Percentiles rank a stretch among this genome's conserved stretches.
Conservation (phyloP, 352 stramenopile species). For the Phytophthora idaei region DNA sequence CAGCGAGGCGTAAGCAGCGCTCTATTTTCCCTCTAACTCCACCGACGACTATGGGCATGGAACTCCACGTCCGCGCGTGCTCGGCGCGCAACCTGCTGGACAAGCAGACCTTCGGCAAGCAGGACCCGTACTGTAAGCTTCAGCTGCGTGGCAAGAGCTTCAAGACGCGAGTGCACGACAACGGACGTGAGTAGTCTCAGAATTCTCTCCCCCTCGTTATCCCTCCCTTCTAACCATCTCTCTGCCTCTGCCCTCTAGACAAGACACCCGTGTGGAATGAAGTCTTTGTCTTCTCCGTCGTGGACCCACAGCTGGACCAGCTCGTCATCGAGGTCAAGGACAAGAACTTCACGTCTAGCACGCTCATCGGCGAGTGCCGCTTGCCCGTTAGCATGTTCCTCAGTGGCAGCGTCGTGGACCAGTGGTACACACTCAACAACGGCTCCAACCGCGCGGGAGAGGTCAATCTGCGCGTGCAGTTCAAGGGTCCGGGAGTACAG, state of each 20-base stretch:
- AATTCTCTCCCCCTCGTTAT: background rate
- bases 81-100: slow-evolving; percentile 81
- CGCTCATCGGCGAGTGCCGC: slow-evolving; percentile 73
- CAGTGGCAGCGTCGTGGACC: slow-evolving; percentile 64
- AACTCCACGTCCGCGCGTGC: slow-evolving; percentile 81
- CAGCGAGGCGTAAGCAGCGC: background rate
- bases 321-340: slow-evolving; percentile 82
- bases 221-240: background rate
- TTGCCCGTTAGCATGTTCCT: slow-evolving; percentile 82
- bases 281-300: slow-evolving; percentile 79
- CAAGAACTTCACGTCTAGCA: slow-evolving; percentile 84
- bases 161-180: slow-evolving; percentile 85
- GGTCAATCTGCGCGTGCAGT: slow-evolving; percentile 85
- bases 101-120: slow-evolving; percentile 87
- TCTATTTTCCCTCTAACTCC: slow-evolving; percentile 1
- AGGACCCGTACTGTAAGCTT: slow-evolving; percentile 86
- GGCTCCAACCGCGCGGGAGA: slow-evolving; percentile 61
- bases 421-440: slow-evolving; percentile 86
- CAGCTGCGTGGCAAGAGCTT: slow-evolving; percentile 61
- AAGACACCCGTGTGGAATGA: slow-evolving; percentile 83
- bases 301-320: slow-evolving; percentile 76
- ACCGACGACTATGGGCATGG: slow-evolving; percentile 39
- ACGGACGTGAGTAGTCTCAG: slow-evolving; percentile 55
- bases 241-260: slow-evolving; percentile 33
- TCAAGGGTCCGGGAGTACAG: slow-evolving; percentile 43